These are phyloP conservation scores for Extremus antarcticus DNA, from an alignment of 495 filamentous ascomycete genomes.

Conservation along the genomic window DNA sequence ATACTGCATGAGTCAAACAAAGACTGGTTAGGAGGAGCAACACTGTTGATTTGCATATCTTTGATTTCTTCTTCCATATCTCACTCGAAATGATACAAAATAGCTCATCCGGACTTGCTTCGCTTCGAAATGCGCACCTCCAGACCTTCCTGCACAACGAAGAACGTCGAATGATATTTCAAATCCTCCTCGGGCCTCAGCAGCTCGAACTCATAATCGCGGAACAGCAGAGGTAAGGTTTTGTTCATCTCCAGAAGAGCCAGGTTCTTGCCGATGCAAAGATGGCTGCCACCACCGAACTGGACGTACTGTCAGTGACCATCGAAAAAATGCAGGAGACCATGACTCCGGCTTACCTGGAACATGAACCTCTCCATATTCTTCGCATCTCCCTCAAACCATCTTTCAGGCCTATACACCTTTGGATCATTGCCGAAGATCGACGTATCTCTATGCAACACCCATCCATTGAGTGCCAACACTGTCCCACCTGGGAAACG, in stretches of 20 bases:
- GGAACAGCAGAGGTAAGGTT: conserved; percentile 15
- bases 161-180: conserved; percentile 22
- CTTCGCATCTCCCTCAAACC: conserved; percentile 22
- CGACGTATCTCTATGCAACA: conserved; percentile 16
- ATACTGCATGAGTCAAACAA: no score
- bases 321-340: background rate
- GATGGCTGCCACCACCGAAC: conserved; percentile 20
- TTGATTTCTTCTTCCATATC: no score
- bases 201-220: conserved; percentile 19
- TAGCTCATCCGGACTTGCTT: background rate
- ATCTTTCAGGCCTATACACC: conserved; percentile 22
- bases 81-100: no score
- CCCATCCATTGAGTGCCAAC: conserved; percentile 22
- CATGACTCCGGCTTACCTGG: conserved; percentile 12
- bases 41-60: no score
- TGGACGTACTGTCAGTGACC: conserved; percentile 1
- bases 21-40: no score
- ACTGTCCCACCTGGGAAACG: conserved; percentile 17
- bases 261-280: conserved; percentile 23
- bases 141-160: conserved; percentile 18
- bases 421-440: conserved; percentile 20
- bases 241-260: conserved; percentile 24
- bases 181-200: conserved; percentile 15
- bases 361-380: conserved; percentile 20
- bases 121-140: conserved; percentile 17